Evolutionary conservation across 441 rosid species (phyloP).

Genomic region (Erodium texanum): DNA sequence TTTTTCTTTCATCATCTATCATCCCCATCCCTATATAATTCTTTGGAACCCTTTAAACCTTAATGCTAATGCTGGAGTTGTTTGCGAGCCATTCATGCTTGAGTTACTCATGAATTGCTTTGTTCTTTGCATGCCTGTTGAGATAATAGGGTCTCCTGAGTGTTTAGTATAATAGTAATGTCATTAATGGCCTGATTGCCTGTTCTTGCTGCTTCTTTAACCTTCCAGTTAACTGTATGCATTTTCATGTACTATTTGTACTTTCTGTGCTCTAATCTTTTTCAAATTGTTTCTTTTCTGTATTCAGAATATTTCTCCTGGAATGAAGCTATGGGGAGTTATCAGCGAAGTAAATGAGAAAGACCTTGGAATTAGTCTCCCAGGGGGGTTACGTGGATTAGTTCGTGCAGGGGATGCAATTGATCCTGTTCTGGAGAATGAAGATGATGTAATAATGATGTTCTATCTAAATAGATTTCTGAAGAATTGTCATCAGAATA

Average conservation of each 20-base stretch:
- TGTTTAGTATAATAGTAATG: background rate
- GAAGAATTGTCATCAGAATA: background rate
- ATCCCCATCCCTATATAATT: background rate
- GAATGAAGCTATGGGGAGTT: slow-evolving; percentile 98
- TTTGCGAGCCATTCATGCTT: background rate
- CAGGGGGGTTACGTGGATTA: slow-evolving; percentile 90
- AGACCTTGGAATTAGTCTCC: slow-evolving; percentile 83
- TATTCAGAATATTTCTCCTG: slow-evolving; percentile 74
- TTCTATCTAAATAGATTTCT: background rate
- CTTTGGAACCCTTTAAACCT: background rate
- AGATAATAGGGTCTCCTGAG: background rate
- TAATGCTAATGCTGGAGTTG: background rate
- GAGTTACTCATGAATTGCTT: background rate
- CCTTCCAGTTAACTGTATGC: background rate
- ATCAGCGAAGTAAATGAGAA: slow-evolving; percentile 88
- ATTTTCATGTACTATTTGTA: background rate
- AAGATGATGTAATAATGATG: slow-evolving; percentile 42
- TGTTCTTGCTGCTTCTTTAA: background rate
- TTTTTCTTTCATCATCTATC: slow-evolving; percentile 3
- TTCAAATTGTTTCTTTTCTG: background rate
- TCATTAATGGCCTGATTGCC: background rate
- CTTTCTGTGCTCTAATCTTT: background rate
- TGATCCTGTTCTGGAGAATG: slow-evolving; percentile 54
- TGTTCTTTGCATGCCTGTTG: background rate
- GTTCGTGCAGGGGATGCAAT: slow-evolving; percentile 70